Base-by-base conservation (phyloP, 75 land plant genomes). In the Pinus taeda region DNA sequence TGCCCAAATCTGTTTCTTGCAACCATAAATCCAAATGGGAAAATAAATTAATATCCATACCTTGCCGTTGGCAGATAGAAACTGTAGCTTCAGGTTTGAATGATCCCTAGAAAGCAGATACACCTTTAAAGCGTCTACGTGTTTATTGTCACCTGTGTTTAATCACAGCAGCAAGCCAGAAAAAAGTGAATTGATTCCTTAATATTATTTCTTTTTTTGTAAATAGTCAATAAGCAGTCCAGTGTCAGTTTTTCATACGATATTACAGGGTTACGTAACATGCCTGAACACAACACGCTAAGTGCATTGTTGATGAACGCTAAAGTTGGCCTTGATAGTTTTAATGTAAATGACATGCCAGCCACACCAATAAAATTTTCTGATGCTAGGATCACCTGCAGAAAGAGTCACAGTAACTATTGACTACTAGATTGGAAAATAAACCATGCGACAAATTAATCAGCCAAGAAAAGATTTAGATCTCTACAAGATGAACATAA, bases 371-470 rank as follows among this genome's bases (percentile, higher is more conserved):
- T 42, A 58, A 74, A 84, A 20, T 85, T 17, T 70, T 85, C 82
- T 74, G 81, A 73, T 72, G 86, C 82, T 57, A 97, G 26, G n/a
- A 88, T 76, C n/a, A 94, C 97, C 98, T 96, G 82, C 65, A 77
- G 71, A 57, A 18, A 76, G 11, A 6, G 30, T 57, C 33, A 79
- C 20, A 65, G 37, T 33, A 8, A 2, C 37, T n/a, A 37, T 69
- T 20, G n/a, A 39, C 3, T 5, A 65, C 69, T 65, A 8, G 42
- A 5, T 33, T 33, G 14, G 39, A 36, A 33, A 33, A 65, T 36
- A 33, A 33, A 33, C 17, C 14, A 18, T 39, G 18, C 20, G 9
- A 67, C 6, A 39, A 20, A 69, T 69, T 39, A 69, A 37, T 65
- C 39, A 42, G n/a, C n/a, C 6, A 21, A 20, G 33, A 21, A 69